Evolutionary conservation across 768 basidiomycete genomes (phyloP), one percentile per base, ranked within the genome.

Genomic region (Phlebiopsis flavidoalba): DNA sequence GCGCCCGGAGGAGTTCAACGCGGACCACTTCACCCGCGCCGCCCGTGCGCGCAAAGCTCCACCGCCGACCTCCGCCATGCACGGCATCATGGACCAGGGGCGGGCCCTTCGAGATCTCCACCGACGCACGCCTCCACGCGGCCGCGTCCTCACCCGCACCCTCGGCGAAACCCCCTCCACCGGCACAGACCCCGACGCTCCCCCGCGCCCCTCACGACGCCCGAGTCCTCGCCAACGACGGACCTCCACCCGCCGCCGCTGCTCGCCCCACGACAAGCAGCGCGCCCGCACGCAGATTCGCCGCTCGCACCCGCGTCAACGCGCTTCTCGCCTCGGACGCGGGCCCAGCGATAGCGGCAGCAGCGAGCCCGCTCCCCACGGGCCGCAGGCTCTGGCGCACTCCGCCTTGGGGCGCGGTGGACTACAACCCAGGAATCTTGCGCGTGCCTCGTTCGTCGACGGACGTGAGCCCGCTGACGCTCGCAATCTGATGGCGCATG

Each of bases 391-490:
- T 6, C 2, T 2, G 3, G 26, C 26, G 26, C 26, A 31, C 35
- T 46, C 64, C n/a, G n/a, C n/a, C n/a, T n/a, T n/a, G n/a, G n/a
- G n/a, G n/a, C n/a, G n/a, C n/a, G n/a, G n/a, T n/a, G n/a, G n/a
- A n/a, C n/a, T n/a, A n/a, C n/a, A n/a, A n/a, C n/a, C n/a, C n/a
- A n/a, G n/a, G n/a, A n/a, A n/a, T 7, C 69, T n/a, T 92, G 65
- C 78, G 79, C 14, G 89, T 90, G 50, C 77, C 92, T 19, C n/a
- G n/a, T 89, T 93, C 3, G 92, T 93, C 0, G 92, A 93, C 66
- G 91, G n/a, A 95, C 67, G 93, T n/a, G n/a, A n/a, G 95, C 71
- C 73, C 79, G 11, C 72, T 94, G 58, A 94, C 93, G 56, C n/a
- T n/a, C 81, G 93, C 53, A 85, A 81, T 54, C 75, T 95, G 61